These are phyloP conservation scores for Protomyces gravidus DNA, from an alignment of 1,139 yeast genomes.

Conservation along the genomic window DNA sequence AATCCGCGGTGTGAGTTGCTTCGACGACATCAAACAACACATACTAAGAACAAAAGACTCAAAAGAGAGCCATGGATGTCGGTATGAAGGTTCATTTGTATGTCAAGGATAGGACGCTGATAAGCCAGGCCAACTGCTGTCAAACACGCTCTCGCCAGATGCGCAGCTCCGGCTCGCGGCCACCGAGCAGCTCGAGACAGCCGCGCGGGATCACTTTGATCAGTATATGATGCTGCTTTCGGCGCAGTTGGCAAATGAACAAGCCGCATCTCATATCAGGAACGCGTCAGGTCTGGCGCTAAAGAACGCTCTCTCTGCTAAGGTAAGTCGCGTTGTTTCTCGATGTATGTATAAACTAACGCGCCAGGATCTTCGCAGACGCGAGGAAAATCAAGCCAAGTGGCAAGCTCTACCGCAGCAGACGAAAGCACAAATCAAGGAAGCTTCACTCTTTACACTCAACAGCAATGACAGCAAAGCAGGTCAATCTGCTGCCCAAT, in stretches of 20 bases:
- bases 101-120: background rate
- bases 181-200: slow-evolving; percentile 67
- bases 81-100: too few relatives aligned
- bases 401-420: slow-evolving; percentile 58
- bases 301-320: slow-evolving; percentile 82
- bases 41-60: background rate
- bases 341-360: slow-evolving; percentile 35
- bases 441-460: slow-evolving; percentile 58
- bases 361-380: slow-evolving; percentile 21
- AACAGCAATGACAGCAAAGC: slow-evolving; percentile 68
- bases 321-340: slow-evolving; percentile 42
- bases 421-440: slow-evolving; percentile 62
- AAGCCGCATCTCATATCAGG: slow-evolving; percentile 72
- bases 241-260: slow-evolving; percentile 64
- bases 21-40: background rate
- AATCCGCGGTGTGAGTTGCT: too few relatives aligned
- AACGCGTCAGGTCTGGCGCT: slow-evolving; percentile 85
- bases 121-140: slow-evolving; percentile 14
- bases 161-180: slow-evolving; percentile 65
- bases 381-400: slow-evolving; percentile 40
- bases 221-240: slow-evolving; percentile 63
- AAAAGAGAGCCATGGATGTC: background rate
- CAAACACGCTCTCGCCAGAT: slow-evolving; percentile 29
- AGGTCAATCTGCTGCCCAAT: slow-evolving; percentile 84
- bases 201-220: slow-evolving; percentile 70